These are phyloP conservation scores for Aureobasidium sp. DNA, from an alignment of 2,329 filamentous ascomycete species.

Conservation along the genomic window DNA sequence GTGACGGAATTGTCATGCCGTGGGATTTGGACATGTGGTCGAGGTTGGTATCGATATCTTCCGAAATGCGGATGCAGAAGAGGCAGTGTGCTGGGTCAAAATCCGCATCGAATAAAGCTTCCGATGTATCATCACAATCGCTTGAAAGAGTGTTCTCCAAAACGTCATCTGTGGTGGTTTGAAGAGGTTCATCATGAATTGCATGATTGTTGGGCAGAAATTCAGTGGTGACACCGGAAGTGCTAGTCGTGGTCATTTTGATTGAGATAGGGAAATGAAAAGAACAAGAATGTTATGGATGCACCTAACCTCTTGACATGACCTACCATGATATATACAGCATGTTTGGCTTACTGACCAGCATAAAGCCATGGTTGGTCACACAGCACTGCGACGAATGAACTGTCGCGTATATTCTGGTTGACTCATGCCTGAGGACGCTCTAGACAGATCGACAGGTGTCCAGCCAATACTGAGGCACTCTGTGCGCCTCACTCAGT, in stretches of 20 bases:
- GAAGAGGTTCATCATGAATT: too few species aligned
- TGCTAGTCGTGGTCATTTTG: not conserved
- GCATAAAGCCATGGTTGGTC: not conserved
- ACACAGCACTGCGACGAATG: not conserved
- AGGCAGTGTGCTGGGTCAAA: conserved; percentile 52
- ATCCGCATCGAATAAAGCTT: not conserved
- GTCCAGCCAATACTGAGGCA: not conserved
- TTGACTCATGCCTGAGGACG: conserved; percentile 1
- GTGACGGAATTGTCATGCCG: conserved; percentile 93
- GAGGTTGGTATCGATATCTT: conserved; percentile 65
- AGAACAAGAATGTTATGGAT: not conserved
- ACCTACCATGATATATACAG: not conserved
- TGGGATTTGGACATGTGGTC: conserved; percentile 88
- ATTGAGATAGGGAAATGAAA: not conserved
- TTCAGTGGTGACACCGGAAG: not conserved
- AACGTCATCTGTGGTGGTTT: not conserved
- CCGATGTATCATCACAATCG: not conserved
- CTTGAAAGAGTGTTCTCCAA: not conserved
- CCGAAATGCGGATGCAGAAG: conserved; percentile 85
- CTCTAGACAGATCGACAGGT: not conserved
- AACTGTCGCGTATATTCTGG: not conserved
- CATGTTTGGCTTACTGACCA: not conserved
- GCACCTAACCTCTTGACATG: not conserved
- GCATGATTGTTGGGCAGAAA: not conserved
- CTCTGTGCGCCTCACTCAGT: too few species aligned